phyloP scores from a whole-genome alignment of 768 basidiomycete genomes.

The Suillus bovinus region DNA sequence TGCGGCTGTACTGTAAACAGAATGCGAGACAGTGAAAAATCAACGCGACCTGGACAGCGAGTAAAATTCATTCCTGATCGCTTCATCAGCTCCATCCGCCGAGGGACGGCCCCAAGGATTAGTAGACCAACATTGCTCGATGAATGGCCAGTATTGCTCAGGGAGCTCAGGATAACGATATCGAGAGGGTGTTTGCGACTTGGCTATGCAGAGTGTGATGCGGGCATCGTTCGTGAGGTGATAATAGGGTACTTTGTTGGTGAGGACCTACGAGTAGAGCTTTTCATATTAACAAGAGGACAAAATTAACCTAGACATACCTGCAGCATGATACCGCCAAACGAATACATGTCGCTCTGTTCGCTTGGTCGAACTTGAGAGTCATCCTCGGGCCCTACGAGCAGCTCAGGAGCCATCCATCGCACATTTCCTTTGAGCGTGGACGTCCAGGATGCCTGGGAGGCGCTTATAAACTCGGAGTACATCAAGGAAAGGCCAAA shows the following conservation, averaged over 20 bases:
- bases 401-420: conserved; percentile 44
- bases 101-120: conserved; percentile 8
- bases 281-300: not conserved
- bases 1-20: not conserved
- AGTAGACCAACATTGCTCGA: conserved; percentile 29
- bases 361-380: not conserved
- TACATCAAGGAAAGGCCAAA: conserved; percentile 47
- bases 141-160: conserved; percentile 25
- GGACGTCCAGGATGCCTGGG: not conserved
- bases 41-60: not conserved
- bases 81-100: not conserved
- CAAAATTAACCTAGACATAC: conserved; percentile 20
- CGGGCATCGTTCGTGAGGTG: conserved; percentile 17
- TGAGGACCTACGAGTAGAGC: not conserved
- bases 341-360: conserved; percentile 44
- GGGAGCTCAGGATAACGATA: conserved; percentile 9
- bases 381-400: conserved; percentile 12
- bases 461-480: conserved; percentile 29
- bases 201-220: conserved; percentile 16
- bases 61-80: not conserved
- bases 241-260: conserved; percentile 23
- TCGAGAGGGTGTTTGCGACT: conserved; percentile 18
- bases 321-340: conserved; percentile 36
- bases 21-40: not conserved
- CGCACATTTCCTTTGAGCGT: conserved; percentile 36